Conservation (phyloP, 768 basidiomycete genomes). For the Coprinopsis cinerea region DNA sequence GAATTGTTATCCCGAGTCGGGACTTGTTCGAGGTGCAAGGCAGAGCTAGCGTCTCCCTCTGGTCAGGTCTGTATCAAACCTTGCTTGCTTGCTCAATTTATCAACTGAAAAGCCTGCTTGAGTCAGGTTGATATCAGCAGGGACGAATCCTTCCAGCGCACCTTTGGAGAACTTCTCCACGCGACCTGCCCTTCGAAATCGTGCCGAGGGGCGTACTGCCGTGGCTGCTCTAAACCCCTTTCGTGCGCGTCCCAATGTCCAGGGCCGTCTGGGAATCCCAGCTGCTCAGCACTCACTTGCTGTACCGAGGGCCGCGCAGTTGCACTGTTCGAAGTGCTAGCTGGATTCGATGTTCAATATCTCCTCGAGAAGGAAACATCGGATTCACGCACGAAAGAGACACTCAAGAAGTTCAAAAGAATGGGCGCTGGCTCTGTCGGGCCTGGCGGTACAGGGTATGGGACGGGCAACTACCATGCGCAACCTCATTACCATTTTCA, state of each 20-base stretch:
- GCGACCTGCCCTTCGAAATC: conserved; percentile 28
- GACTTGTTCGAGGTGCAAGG: conserved; percentile 1
- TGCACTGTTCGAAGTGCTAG: conserved; percentile 45
- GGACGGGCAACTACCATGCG: conserved; percentile 17
- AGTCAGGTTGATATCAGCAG: too few relatives aligned
- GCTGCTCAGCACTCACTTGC: conserved; percentile 34
- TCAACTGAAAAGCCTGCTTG: too few relatives aligned
- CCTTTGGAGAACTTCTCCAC: conserved; percentile 33
- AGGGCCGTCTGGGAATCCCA: conserved; percentile 26
- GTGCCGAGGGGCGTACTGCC: conserved; percentile 41
- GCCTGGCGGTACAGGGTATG: conserved; percentile 51
- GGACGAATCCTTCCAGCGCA: conserved; percentile 18
- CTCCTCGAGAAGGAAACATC: conserved; percentile 34
- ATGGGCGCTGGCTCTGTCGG: conserved; percentile 28
- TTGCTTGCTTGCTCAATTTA: too few relatives aligned
- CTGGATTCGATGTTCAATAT: conserved; percentile 43
- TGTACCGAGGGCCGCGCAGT: conserved; percentile 43
- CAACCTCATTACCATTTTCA: not conserved
- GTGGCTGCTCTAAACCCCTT: conserved; percentile 40
- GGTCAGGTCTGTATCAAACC: too few relatives aligned
- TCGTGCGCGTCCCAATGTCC: conserved; percentile 36
- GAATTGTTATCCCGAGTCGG: not conserved
- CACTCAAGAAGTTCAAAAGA: conserved; percentile 22
- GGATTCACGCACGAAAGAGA: conserved; percentile 31
- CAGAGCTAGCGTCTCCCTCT: too few relatives aligned